Conservation (phyloP, 2,329 filamentous ascomycete species). For the Neophaeococcomyces mojaviensis region DNA sequence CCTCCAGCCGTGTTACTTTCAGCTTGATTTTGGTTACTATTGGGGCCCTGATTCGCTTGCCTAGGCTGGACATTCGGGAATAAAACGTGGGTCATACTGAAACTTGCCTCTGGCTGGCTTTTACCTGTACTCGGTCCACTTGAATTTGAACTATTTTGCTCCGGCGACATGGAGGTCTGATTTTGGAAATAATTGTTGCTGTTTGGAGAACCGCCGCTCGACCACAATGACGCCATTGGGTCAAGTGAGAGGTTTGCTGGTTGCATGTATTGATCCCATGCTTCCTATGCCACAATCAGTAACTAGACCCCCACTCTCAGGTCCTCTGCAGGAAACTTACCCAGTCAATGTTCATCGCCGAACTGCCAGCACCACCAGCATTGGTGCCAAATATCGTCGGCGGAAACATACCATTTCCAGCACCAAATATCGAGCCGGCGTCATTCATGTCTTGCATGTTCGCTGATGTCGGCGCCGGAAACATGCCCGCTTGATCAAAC, state of each 20-base stretch:
- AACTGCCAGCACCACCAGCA: conserved; percentile 43
- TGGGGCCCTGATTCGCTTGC: conserved; percentile 10
- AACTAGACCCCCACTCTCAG: conserved; percentile 8
- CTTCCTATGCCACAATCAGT: conserved; percentile 43
- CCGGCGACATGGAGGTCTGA: conserved; percentile 14
- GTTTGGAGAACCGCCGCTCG: conserved; percentile 11
- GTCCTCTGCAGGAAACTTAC: too few relatives aligned
- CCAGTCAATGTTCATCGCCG: conserved; percentile 50
- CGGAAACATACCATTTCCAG: conserved; percentile 34
- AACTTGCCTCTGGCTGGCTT: conserved; percentile 4
- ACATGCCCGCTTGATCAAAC: neutral
- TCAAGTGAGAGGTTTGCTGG: conserved; percentile 40
- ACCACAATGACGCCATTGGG: conserved; percentile 33
- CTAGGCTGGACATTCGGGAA: neutral
- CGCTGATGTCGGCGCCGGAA: neutral
- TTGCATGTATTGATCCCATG: conserved; percentile 64
- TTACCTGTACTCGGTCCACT: conserved; percentile 8
- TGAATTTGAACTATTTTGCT: conserved; percentile 10
- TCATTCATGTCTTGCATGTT: neutral
- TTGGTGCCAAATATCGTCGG: conserved; percentile 46
- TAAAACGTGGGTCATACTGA: conserved; percentile 2
- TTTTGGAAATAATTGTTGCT: conserved; percentile 15
- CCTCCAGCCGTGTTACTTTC: conserved; percentile 14
- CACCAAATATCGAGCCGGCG: conserved; percentile 3
- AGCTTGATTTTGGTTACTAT: conserved; percentile 12